phyloP scores from a whole-genome alignment of 2,329 filamentous ascomycete species.

The Diaporthe longicolla region DNA sequence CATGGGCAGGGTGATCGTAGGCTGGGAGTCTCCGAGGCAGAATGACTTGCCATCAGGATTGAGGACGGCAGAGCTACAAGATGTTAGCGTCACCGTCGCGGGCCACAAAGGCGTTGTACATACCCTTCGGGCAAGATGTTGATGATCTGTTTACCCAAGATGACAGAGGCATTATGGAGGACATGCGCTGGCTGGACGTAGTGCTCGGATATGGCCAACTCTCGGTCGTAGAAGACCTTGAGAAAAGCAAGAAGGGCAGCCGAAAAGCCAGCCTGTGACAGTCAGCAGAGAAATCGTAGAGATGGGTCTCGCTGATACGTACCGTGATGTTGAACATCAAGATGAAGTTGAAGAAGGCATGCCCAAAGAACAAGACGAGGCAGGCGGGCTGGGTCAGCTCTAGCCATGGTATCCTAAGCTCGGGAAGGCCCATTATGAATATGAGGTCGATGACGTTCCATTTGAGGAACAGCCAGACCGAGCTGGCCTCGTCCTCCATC shows the following conservation, averaged over 20 bases:
- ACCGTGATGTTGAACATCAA: constrained; percentile 93
- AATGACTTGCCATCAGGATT: constrained; percentile 87
- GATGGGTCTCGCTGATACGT: constrained; percentile 50
- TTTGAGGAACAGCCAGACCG: constrained; percentile 93
- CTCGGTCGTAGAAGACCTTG: constrained; percentile 91
- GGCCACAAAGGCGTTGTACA: constrained; percentile 44
- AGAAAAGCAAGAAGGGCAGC: constrained; percentile 79
- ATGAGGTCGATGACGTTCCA: constrained; percentile 90
- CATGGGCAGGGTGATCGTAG: constrained; percentile 80
- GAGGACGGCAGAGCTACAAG: constrained; percentile 80
- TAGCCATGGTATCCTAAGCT: constrained; percentile 94
- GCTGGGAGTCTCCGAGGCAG: constrained; percentile 78
- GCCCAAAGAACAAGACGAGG: constrained; percentile 77
- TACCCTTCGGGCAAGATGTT: constrained; percentile 96
- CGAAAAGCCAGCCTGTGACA: constrained; percentile 76
- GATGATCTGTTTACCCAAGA: constrained; percentile 96
- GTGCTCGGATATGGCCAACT: constrained; percentile 92
- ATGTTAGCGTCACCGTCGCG: constrained; percentile 47
- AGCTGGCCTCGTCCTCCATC: constrained; percentile 85
- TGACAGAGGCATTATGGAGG: constrained; percentile 91
- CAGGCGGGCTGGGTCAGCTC: constrained; percentile 87
- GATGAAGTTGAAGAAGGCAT: constrained; percentile 83
- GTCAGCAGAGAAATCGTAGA: constrained; percentile 15
- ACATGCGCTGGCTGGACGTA: constrained; percentile 91
- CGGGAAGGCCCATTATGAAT: constrained; percentile 89